These are phyloP conservation scores for Cryptosporidium andersoni DNA, from an alignment of 169 alveolate genomes.

Conservation along the genomic window DNA sequence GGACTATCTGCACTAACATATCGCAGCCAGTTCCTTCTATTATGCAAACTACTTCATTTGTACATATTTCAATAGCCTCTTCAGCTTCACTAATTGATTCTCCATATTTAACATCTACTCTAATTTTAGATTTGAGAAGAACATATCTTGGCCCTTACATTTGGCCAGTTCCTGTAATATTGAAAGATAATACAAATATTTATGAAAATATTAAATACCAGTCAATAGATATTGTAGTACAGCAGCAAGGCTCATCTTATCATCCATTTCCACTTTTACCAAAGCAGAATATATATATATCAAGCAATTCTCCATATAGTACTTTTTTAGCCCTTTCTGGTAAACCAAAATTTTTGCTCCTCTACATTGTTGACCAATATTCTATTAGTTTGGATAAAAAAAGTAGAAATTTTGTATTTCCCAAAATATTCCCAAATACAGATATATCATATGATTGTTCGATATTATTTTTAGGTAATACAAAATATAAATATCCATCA, in stretches of 20 bases:
- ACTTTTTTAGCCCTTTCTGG: constrained; percentile 10
- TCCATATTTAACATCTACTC: constrained; percentile 51
- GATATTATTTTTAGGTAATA: no score
- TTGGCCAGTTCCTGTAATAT: constrained; percentile 12
- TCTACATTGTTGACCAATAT: constrained; percentile 19
- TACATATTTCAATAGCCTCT: constrained; percentile 22
- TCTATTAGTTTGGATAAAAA: constrained; percentile 25
- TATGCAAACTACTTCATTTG: constrained; percentile 1
- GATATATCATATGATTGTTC: no score
- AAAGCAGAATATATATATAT: constrained; percentile 20
- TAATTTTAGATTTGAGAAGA: constrained; percentile 29
- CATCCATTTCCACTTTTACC: constrained; percentile 61
- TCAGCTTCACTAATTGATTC: constrained; percentile 25
- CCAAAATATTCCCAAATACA: no score
- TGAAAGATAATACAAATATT: constrained; percentile 1
- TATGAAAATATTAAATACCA: constrained; percentile 7
- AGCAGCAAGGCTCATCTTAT: constrained; percentile 46
- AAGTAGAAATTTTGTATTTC: background rate
- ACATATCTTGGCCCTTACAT: constrained; percentile 51
- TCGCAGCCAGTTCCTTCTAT: constrained; percentile 16
- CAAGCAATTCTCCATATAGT: constrained; percentile 46
- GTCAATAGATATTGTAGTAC: constrained; percentile 4
- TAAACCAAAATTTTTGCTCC: constrained; percentile 27
- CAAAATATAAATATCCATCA: no score
- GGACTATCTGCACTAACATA: constrained; percentile 33